Evolutionary conservation across 2,329 filamentous ascomycete species (phyloP).

Genomic region (Sclerotinia subarctica): DNA sequence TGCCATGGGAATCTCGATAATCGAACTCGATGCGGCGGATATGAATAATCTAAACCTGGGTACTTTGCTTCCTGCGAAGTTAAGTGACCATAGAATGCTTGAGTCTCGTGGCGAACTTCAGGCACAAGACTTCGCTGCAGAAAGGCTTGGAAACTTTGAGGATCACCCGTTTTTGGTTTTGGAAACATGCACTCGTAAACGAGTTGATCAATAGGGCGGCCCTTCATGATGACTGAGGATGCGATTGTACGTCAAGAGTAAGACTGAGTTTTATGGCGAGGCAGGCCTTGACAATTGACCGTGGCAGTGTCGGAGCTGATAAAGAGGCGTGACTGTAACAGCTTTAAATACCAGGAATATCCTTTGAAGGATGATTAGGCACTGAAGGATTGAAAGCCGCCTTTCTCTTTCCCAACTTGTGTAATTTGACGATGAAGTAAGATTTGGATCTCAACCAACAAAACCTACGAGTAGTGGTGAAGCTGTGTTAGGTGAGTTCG

Average conservation of each 20-base stretch:
- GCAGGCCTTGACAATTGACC: slow-evolving; percentile 5
- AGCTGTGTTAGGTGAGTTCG: neutral
- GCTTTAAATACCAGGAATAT: neutral
- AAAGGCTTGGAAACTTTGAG: slow-evolving; percentile 66
- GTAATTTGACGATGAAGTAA: neutral
- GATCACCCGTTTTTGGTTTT: slow-evolving; percentile 63
- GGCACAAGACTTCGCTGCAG: slow-evolving; percentile 66
- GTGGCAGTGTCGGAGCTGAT: slow-evolving; percentile 16
- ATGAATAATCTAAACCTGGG: slow-evolving; percentile 74
- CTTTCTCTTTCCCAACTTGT: slow-evolving; percentile 1
- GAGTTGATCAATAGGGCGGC: slow-evolving; percentile 65
- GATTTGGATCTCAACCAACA: neutral
- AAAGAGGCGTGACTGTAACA: neutral
- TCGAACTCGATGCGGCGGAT: slow-evolving; percentile 71
- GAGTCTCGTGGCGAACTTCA: slow-evolving; percentile 74
- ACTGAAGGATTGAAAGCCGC: neutral
- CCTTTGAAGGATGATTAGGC: slow-evolving; percentile 20
- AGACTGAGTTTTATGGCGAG: slow-evolving; percentile 12
- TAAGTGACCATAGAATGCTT: slow-evolving; percentile 71
- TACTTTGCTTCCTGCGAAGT: slow-evolving; percentile 79
- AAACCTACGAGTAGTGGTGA: neutral
- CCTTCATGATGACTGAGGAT: slow-evolving; percentile 52
- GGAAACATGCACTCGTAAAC: slow-evolving; percentile 74
- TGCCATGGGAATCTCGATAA: slow-evolving; percentile 76
- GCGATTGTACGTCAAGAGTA: slow-evolving; percentile 13